Evolutionary conservation across 257 asterid species (phyloP).

Genomic region (Verbena officinalis): DNA sequence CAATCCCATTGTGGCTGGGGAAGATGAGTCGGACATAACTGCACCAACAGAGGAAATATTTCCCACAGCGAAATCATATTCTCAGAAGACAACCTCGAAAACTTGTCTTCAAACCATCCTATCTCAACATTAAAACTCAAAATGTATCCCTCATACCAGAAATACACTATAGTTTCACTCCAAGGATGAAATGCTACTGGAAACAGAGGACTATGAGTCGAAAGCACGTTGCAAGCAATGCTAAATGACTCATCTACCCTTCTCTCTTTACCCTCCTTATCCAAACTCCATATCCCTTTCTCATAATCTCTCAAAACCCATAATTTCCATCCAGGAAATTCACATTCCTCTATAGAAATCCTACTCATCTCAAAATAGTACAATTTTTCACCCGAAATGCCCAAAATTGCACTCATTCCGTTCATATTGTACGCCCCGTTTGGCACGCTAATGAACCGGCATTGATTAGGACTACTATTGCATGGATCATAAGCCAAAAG

Average conservation of each 20-base stretch:
- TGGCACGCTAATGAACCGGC: slow-evolving; percentile 27
- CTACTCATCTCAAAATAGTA: slow-evolving; percentile 34
- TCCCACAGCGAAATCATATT: slow-evolving; percentile 12
- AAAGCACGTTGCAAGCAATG: slow-evolving; percentile 14
- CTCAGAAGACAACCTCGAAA: neutral
- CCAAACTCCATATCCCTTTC: slow-evolving; percentile 33
- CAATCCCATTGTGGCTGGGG: slow-evolving; percentile 7
- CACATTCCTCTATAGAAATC: slow-evolving; percentile 4
- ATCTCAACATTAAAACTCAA: slow-evolving; percentile 29
- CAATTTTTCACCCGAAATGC: slow-evolving; percentile 27
- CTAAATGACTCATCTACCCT: slow-evolving; percentile 20
- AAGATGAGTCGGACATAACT: slow-evolving; percentile 23
- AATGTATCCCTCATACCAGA: slow-evolving; percentile 29
- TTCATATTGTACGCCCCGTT: slow-evolving; percentile 11
- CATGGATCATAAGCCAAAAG: slow-evolving; percentile 33
- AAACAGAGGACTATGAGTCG: slow-evolving; percentile 26
- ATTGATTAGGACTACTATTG: slow-evolving; percentile 10
- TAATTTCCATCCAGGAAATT: slow-evolving; percentile 37
- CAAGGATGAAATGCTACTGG: slow-evolving; percentile 35
- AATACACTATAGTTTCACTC: slow-evolving; percentile 18
- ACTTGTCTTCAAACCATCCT: slow-evolving; percentile 36
- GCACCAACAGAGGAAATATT: slow-evolving; percentile 31
- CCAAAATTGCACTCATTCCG: slow-evolving; percentile 32
- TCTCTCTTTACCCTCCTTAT: slow-evolving; percentile 15
- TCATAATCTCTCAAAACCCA: slow-evolving; percentile 35